Evolutionary conservation across 2,329 filamentous ascomycete genomes (phyloP).

Genomic region (Colletotrichum sp.): DNA sequence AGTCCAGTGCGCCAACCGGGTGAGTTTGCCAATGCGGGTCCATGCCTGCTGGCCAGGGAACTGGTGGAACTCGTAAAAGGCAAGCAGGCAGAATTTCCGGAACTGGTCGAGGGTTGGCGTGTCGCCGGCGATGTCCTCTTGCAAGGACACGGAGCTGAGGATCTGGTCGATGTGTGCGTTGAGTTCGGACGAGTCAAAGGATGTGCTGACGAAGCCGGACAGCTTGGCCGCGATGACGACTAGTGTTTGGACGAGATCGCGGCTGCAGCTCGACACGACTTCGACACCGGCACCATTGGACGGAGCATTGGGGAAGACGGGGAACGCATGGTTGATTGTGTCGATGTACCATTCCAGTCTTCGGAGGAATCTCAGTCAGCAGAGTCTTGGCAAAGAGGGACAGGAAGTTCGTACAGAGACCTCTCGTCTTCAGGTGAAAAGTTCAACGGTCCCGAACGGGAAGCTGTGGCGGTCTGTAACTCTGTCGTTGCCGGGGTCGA

Average conservation of each 20-base stretch:
- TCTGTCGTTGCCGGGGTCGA: not conserved
- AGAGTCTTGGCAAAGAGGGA: rapidly evolving
- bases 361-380: not conserved
- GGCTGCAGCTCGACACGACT: not conserved
- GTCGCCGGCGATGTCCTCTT: not conserved
- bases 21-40: constrained; percentile 17
- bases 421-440: not conserved
- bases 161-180: not conserved
- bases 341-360: not conserved
- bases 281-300: not conserved
- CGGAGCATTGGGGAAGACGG: not conserved
- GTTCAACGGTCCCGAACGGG: not conserved
- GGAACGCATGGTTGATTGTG: not conserved
- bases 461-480: not conserved
- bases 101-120: constrained; percentile 16
- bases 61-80: constrained; percentile 23
- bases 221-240: constrained; percentile 14
- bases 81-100: constrained; percentile 15
- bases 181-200: not conserved
- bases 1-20: not conserved
- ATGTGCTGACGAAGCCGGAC: not conserved
- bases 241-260: not conserved
- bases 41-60: constrained; percentile 24
- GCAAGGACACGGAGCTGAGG: not conserved
- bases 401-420: not conserved